phyloP scores from a whole-genome alignment of 495 filamentous ascomycete species.

The Parathielavia appendiculata region DNA sequence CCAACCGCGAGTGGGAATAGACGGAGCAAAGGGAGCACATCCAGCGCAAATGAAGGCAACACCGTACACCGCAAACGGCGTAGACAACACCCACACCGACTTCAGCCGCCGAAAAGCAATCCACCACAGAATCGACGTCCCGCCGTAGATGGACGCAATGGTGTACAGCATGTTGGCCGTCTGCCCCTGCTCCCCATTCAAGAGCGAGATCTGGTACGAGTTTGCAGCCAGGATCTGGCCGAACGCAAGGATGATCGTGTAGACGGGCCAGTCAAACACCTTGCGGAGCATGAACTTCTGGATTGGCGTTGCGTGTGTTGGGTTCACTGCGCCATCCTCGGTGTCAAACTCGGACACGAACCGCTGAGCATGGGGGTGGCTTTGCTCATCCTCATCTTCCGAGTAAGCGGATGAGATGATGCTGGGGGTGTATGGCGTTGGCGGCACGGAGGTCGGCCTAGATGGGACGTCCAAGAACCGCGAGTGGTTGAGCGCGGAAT shows the following conservation, averaged over 20 bases:
- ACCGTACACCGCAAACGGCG: constrained; percentile 54
- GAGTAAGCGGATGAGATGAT: constrained; percentile 17
- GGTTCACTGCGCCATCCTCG: background rate
- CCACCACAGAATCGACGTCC: constrained; percentile 53
- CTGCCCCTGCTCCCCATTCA: constrained; percentile 56
- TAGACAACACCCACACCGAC: constrained; percentile 43
- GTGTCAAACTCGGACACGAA: constrained; percentile 12
- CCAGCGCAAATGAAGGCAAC: constrained; percentile 59
- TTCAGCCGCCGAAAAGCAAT: constrained; percentile 22
- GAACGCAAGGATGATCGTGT: constrained; percentile 62
- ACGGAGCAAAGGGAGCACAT: constrained; percentile 48
- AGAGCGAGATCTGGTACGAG: constrained; percentile 62
- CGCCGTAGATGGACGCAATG: constrained; percentile 56
- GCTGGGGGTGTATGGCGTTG: constrained; percentile 16
- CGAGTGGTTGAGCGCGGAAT: background rate
- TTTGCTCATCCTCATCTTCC: constrained; percentile 3
- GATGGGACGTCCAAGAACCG: constrained; percentile 15
- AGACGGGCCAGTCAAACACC: constrained; percentile 61
- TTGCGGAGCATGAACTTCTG: constrained; percentile 20
- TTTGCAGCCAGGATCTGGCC: constrained; percentile 65
- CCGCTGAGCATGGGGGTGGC: background rate
- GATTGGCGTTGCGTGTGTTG: constrained; percentile 5
- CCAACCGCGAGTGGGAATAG: constrained; percentile 18
- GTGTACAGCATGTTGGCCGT: constrained; percentile 55
- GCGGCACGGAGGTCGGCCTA: background rate